These are phyloP conservation scores for Gardenia jasminoides DNA, from an alignment of 257 asterid genomes.

Conservation along the genomic window DNA sequence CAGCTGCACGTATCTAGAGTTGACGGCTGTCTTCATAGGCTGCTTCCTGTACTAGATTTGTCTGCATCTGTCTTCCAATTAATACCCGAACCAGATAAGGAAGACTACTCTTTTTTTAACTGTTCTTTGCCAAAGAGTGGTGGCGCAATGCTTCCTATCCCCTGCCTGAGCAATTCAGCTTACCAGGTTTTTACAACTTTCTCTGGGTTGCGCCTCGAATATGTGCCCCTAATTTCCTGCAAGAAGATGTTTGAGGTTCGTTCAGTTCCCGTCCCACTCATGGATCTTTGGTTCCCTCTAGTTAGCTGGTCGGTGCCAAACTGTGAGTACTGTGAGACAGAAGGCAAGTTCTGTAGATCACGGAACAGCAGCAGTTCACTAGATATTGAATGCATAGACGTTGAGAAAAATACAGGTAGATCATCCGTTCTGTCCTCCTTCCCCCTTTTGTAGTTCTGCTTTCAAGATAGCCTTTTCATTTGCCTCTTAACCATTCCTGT, in stretches of 20 bases:
- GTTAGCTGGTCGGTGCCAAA: background rate
- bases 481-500: too few relatives aligned
- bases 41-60: too few relatives aligned
- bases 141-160: background rate
- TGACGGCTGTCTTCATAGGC: too few relatives aligned
- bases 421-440: too few relatives aligned
- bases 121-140: background rate
- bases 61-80: too few relatives aligned
- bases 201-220: accelerated
- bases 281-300: accelerated
- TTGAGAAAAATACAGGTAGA: background rate
- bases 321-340: background rate
- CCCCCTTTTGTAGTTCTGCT: too few relatives aligned
- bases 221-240: background rate
- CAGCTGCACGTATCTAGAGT: too few relatives aligned
- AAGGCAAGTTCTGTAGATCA: too few relatives aligned
- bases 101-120: background rate
- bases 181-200: background rate
- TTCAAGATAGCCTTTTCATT: too few relatives aligned
- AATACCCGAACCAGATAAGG: too few relatives aligned
- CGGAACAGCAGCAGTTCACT: background rate
- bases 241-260: slow-evolving; percentile 3
- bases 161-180: background rate
- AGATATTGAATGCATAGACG: background rate
- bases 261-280: background rate